Evolutionary conservation across 768 basidiomycete genomes (phyloP).

Genomic region (Panus rudis): DNA sequence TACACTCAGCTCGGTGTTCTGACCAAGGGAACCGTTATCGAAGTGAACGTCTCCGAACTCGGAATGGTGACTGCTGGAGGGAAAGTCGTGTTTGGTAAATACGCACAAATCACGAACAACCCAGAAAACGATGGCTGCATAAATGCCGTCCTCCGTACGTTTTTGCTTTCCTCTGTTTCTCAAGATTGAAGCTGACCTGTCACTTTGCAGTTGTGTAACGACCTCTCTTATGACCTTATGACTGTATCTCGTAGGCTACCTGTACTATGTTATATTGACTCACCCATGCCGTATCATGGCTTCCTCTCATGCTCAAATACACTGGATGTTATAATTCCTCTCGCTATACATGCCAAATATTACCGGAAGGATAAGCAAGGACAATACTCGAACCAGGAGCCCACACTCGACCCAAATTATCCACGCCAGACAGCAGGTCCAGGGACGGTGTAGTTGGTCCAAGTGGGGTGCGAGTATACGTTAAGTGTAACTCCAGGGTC

Average conservation of each 20-base stretch:
- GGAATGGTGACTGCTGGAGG: slow-evolving; percentile 97
- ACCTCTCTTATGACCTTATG: slow-evolving; percentile 1
- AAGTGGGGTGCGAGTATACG: slow-evolving; percentile 22
- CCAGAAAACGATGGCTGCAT: slow-evolving; percentile 96
- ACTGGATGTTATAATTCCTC: no score
- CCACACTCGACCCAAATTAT: no score
- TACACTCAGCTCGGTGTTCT: slow-evolving; percentile 94
- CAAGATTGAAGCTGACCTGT: not conserved
- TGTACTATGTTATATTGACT: no score
- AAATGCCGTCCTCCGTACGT: slow-evolving; percentile 86
- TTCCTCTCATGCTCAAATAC: no score
- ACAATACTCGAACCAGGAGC: no score
- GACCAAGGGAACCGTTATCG: slow-evolving; percentile 97
- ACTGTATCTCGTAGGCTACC: slow-evolving; percentile 7
- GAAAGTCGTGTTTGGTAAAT: slow-evolving; percentile 90
- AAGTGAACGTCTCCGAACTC: slow-evolving; percentile 98
- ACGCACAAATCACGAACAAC: slow-evolving; percentile 91
- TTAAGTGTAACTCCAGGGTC: slow-evolving; percentile 28
- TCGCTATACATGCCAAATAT: no score
- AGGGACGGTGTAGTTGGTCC: slow-evolving; percentile 29
- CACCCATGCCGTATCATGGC: no score
- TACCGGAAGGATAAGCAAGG: no score
- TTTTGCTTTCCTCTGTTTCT: slow-evolving; percentile 1
- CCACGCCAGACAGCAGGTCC: slow-evolving; percentile 13
- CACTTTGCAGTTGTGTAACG: slow-evolving; percentile 11